Conservation (phyloP, 495 filamentous ascomycete genomes). For the Neurospora terricola region DNA sequence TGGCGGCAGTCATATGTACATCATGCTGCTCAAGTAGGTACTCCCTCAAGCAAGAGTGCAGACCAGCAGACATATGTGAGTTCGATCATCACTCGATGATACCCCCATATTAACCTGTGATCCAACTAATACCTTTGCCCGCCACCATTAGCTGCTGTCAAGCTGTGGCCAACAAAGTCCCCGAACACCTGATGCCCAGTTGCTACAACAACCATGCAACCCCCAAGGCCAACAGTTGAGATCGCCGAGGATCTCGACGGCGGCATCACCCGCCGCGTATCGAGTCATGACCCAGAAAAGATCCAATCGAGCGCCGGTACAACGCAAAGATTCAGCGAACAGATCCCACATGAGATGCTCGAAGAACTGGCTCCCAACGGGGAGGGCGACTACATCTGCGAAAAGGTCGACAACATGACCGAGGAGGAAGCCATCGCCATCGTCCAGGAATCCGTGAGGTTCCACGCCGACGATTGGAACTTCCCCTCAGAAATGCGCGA, state of each 20-base stretch:
- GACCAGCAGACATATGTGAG: background rate
- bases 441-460: conserved; percentile 18
- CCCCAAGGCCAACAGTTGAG: background rate
- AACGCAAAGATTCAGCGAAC: conserved; percentile 13
- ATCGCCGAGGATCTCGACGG: conserved; percentile 8
- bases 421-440: conserved; percentile 28
- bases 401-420: conserved; percentile 29
- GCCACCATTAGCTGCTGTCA: background rate
- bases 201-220: background rate
- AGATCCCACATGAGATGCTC: conserved; percentile 25
- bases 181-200: background rate
- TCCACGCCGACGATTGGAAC: conserved; percentile 31
- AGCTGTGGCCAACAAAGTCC: background rate
- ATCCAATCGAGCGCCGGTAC: conserved; percentile 3
- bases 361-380: conserved; percentile 29
- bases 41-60: background rate
- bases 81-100: background rate
- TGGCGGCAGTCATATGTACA: background rate
- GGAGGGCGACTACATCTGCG: conserved; percentile 27
- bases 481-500: conserved; percentile 25
- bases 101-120: background rate
- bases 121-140: background rate
- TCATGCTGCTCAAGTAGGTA: background rate
- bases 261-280: background rate
- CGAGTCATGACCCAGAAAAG: conserved; percentile 23